Evolutionary conservation across 257 asterid species (phyloP), one percentile per base, ranked within the genome.

Genomic region (Nicotiana tomentosiformis): DNA sequence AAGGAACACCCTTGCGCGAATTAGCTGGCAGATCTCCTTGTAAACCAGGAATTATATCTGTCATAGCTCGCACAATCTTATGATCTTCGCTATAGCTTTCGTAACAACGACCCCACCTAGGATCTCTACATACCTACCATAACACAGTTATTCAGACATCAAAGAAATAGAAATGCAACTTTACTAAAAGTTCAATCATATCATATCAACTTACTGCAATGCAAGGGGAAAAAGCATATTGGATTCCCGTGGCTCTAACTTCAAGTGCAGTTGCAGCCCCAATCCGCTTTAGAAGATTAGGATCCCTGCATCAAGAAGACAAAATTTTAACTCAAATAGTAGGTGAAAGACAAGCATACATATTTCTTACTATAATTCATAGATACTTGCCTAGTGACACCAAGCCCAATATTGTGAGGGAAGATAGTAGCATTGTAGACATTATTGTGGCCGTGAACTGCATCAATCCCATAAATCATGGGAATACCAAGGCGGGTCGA

Each of bases 211-310:
- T 57, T 83, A 88, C 91, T 49, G 91, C 91, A 64, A 88, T 72
- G 66, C 89, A 86, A 10, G 91, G 91, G 15, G 91, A 86, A 66
- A 88, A 88, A 60, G 49, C 85, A 82, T 88, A 86, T 17, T 66
- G 91, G 26, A 88, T 83, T 65, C 91, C 91, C 1, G 91, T 88
- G 39, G 90, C 89, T 81, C 88, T 85, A 77, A 83, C 87, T 84
- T 88, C 91, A 57, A 68, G 88, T 33, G 90, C 91, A 10, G 91
- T 88, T 70, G 91, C 91, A 15, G 79, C 86, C 9, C 91, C 91
- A 70, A 88, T 86, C 79, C 80, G 85, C 60, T 82, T 88, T 58
- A 88, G 64, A 60, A 88, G 81, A 0, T 82, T 82, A 4, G 89
- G 87, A 5, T 88, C 91, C 53, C 91, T 88, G 78, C 17, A 58